These are phyloP conservation scores for Crithidia fasciculata DNA, from an alignment of 208 protist species.

Conservation along the genomic window DNA sequence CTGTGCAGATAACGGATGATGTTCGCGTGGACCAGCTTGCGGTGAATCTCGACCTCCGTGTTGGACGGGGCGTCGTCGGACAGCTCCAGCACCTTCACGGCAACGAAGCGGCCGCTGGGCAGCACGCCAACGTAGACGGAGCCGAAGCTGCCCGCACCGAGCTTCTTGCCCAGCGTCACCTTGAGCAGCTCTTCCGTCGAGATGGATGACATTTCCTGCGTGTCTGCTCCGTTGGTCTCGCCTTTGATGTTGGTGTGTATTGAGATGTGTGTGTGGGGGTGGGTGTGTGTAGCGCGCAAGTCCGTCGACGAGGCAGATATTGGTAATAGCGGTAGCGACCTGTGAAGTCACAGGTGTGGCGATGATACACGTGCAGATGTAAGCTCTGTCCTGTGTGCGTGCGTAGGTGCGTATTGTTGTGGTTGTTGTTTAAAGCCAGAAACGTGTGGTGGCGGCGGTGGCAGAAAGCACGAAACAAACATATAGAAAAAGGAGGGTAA, in stretches of 20 bases:
- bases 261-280: neutral
- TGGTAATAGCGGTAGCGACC: no score
- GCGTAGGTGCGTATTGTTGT: no score
- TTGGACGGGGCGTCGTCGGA: slow-evolving; percentile 81
- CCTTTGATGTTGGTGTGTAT: slow-evolving; percentile 2
- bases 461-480: no score
- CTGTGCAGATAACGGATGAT: slow-evolving; percentile 93
- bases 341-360: no score
- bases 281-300: neutral
- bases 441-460: no score
- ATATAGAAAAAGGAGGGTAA: no score
- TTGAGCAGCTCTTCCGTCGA: slow-evolving; percentile 72
- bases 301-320: neutral
- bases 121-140: slow-evolving; percentile 90
- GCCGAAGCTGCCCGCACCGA: slow-evolving; percentile 90
- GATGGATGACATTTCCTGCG: slow-evolving; percentile 43
- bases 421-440: no score
- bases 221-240: no score
- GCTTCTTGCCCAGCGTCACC: slow-evolving; percentile 88
- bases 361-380: no score
- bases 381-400: no score
- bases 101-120: slow-evolving; percentile 87
- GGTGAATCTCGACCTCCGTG: slow-evolving; percentile 92
- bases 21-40: slow-evolving; percentile 90
- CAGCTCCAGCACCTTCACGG: slow-evolving; percentile 89